phyloP scores from a whole-genome alignment of 805 yeast genomes.

The Nakazawaea laoshanensis region DNA sequence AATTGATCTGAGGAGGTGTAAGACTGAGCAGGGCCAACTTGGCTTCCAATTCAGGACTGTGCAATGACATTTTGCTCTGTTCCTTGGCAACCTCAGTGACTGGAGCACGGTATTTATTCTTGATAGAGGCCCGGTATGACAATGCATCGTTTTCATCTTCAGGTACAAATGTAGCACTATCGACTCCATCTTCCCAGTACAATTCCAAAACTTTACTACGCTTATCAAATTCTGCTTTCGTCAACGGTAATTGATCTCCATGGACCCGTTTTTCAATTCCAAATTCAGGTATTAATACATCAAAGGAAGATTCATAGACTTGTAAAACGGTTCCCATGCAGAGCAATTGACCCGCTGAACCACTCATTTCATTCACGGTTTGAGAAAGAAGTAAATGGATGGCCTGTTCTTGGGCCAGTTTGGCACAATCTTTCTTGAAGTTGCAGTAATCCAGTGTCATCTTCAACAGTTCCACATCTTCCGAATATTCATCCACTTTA shows the following conservation, averaged over 20 bases:
- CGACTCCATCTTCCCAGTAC: slow-evolving; percentile 90
- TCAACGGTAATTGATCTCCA: slow-evolving; percentile 91
- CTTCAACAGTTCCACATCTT: slow-evolving; percentile 62
- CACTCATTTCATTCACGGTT: slow-evolving; percentile 67
- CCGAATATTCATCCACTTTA: slow-evolving; percentile 30
- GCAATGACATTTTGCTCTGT: slow-evolving; percentile 31
- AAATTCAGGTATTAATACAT: slow-evolving; percentile 83
- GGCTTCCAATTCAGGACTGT: slow-evolving; percentile 27
- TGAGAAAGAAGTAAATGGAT: slow-evolving; percentile 80
- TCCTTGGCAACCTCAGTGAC: slow-evolving; percentile 62
- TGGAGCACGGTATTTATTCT: slow-evolving; percentile 68
- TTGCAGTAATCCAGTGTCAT: slow-evolving; percentile 88
- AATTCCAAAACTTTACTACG: slow-evolving; percentile 59
- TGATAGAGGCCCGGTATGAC: slow-evolving; percentile 70
- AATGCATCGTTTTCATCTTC: slow-evolving; percentile 78
- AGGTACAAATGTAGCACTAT: slow-evolving; percentile 85
- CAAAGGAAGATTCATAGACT: slow-evolving; percentile 94
- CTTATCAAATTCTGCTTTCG: slow-evolving; percentile 87
- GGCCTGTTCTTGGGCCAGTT: slow-evolving; percentile 90
- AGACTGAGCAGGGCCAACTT: slow-evolving; percentile 44
- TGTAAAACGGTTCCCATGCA: slow-evolving; percentile 83
- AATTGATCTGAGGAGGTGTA: slow-evolving; percentile 33
- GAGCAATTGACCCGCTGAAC: slow-evolving; percentile 69
- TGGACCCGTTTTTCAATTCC: slow-evolving; percentile 95
- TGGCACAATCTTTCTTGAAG: slow-evolving; percentile 92